Base-by-base conservation (phyloP, 306 rosid genomes). In the Glycyrrhiza uralensis region DNA sequence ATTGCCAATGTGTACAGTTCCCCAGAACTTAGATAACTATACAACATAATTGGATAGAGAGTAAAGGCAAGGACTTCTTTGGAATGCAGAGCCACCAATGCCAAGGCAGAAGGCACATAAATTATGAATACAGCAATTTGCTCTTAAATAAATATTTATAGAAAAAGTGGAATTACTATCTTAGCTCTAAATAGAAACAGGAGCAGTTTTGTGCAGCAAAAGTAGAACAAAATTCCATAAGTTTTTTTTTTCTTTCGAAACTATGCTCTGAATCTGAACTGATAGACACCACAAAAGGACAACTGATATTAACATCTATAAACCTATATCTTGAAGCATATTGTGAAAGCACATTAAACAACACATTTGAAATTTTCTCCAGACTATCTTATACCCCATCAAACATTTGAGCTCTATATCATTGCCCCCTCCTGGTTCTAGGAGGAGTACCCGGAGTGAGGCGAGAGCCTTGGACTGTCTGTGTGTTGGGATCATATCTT, bases 371-470 rank as follows among this genome's bases (percentile, higher is more conserved):
- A 60, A 30, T 6, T 70, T 52, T 33, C 47, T 65, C 50, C 39
- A 26, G 54, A 64, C 61, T 71, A 47, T 66, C 32, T 82, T 76
- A 36, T 59, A 76, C 54, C 68, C 70, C 71, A 62, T 72, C 79
- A 66, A 69, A 74, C 80, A 67, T 39, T n/a, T 82, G 62, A 32
- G 79, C 69, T 78, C 76, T 83, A 67, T 64, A 58, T 81, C 86
- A 46, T 69, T 26, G 66, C 72, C 87, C 71, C 33, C 87, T 81
- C 81, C 72, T 83, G 72, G 69, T 58, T 80, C 95, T 86, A 38
- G 90, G 85, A 51, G 97, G 92, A 63, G 96, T 87, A 60, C 70
- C 72, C 0, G 92, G 87, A 45, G 82, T 66, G 6, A 71, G 80
- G 60, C 81, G 87, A 57, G 95, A 85, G 83, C 79, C 62, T 69